These are phyloP conservation scores for Fusarium agapanthi DNA, from an alignment of 2,329 filamentous ascomycete genomes.

Conservation along the genomic window DNA sequence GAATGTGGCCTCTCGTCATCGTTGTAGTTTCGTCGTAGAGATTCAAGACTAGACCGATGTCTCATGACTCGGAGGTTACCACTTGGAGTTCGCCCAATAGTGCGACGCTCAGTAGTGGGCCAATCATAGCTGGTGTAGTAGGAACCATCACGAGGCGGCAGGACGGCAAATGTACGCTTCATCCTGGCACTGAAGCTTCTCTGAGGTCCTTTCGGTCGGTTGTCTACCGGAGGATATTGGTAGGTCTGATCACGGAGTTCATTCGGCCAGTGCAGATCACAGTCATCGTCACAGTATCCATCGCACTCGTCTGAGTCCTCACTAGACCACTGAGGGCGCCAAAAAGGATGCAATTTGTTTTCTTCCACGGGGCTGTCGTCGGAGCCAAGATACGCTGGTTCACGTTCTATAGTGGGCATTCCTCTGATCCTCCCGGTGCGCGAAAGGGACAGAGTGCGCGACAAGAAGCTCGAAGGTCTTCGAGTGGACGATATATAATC, in stretches of 20 bases:
- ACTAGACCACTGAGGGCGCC: slow-evolving; percentile 63
- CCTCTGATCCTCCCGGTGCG: slow-evolving; percentile 45
- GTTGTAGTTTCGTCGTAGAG: slow-evolving; percentile 44
- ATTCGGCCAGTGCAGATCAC: slow-evolving; percentile 39
- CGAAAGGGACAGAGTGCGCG: slow-evolving; percentile 64
- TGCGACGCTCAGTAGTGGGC: slow-evolving; percentile 60
- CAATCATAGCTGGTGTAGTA: slow-evolving; percentile 44
- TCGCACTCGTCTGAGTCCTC: slow-evolving; percentile 42
- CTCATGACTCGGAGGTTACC: slow-evolving; percentile 68
- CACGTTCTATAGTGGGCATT: slow-evolving; percentile 41
- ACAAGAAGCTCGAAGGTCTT: slow-evolving; percentile 55
- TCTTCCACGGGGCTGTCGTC: slow-evolving; percentile 61
- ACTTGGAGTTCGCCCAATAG: slow-evolving; percentile 66
- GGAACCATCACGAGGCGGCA: slow-evolving; percentile 58
- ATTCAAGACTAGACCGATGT: slow-evolving; percentile 59
- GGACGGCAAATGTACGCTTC: slow-evolving; percentile 68
- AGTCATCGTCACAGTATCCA: slow-evolving; percentile 44
- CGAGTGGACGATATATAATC: slow-evolving; percentile 53
- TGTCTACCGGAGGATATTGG: slow-evolving; percentile 59
- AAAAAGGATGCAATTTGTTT: slow-evolving; percentile 67
- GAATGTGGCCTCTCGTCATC: slow-evolving; percentile 49
- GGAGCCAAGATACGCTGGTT: slow-evolving; percentile 51
- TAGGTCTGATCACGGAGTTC: slow-evolving; percentile 53
- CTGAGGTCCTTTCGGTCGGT: slow-evolving; percentile 56
- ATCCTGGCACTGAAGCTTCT: slow-evolving; percentile 62